Evolutionary conservation across 2,329 filamentous ascomycete species (phyloP).

Genomic region (Sarocladium oryzae): DNA sequence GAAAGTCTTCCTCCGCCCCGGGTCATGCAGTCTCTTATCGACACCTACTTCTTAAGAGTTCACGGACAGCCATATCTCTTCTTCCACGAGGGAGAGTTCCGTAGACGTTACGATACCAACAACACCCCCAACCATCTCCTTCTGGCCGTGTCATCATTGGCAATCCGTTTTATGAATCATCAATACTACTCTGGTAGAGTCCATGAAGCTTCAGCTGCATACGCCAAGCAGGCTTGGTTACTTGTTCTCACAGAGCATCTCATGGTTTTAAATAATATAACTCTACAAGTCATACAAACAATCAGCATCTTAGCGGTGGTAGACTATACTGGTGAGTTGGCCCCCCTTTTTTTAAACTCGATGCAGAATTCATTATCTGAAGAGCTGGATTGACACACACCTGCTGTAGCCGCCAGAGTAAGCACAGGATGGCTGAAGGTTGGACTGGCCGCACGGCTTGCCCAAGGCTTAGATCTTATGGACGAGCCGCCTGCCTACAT

Average conservation of each 20-base stretch:
- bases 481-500: slow-evolving; percentile 20
- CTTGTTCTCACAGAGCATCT: slow-evolving; percentile 1
- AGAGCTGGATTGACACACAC: too few species aligned
- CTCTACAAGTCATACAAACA: slow-evolving; percentile 25
- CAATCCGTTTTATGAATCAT: slow-evolving; percentile 2
- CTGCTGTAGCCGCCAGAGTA: slow-evolving; percentile 11
- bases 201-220: neutral
- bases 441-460: slow-evolving; percentile 24
- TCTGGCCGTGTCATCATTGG: neutral
- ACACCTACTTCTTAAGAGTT: slow-evolving; percentile 24
- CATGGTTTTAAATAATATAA: slow-evolving; percentile 6
- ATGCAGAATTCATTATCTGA: too few species aligned
- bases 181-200: slow-evolving; percentile 1
- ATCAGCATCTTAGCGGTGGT: slow-evolving; percentile 29
- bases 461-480: slow-evolving; percentile 28
- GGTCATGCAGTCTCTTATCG: slow-evolving; percentile 18
- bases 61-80: slow-evolving; percentile 17
- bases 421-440: slow-evolving; percentile 29
- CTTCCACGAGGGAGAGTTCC: neutral
- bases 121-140: neutral
- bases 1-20: neutral
- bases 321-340: slow-evolving; percentile 28
- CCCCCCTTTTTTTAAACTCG: too few species aligned
- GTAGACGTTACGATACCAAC: neutral
- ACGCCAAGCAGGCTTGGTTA: slow-evolving; percentile 2